A percentile compares a stretch with the other conserved stretches of the same genome.
Evolutionary conservation across 2,329 filamentous ascomycete genomes (phyloP).

Genomic region (Colletotrichum viniferum): DNA sequence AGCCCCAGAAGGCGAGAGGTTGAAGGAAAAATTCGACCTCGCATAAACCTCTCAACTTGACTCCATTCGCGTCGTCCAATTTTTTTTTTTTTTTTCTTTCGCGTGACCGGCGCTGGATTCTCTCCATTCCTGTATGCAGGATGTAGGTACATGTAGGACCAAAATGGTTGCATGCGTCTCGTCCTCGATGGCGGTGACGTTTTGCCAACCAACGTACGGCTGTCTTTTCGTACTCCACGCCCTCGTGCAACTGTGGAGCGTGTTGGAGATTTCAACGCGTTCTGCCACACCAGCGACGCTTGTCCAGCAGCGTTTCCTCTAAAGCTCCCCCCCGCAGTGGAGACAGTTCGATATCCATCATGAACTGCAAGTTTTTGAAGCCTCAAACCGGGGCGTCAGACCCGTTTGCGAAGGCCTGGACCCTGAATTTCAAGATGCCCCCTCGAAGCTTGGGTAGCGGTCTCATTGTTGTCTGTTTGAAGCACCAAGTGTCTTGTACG

Average conservation of each 20-base stretch:
- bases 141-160: background rate
- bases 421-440: background rate
- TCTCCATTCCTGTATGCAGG: slow-evolving; percentile 1
- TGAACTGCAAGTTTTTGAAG: slow-evolving; percentile 10
- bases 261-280: slow-evolving; percentile 3
- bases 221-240: background rate
- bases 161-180: slow-evolving; percentile 17
- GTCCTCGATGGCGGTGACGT: background rate
- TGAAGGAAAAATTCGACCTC: background rate
- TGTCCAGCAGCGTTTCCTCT: slow-evolving; percentile 5
- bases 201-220: background rate
- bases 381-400: slow-evolving; percentile 11
- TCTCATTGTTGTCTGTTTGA: background rate
- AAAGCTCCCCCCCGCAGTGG: slow-evolving; percentile 14
- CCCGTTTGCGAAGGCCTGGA: slow-evolving; percentile 8
- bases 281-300: background rate
- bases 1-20: background rate
- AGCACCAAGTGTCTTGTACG: background rate
- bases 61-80: background rate
- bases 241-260: slow-evolving; percentile 6
- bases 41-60: slow-evolving; percentile 2
- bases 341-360: slow-evolving; percentile 4
- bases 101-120: background rate
- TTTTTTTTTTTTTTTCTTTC: background rate
- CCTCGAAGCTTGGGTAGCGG: background rate